Evolutionary conservation across 805 yeast genomes (phyloP).

Genomic region (Saccharomycopsis fodiens): DNA sequence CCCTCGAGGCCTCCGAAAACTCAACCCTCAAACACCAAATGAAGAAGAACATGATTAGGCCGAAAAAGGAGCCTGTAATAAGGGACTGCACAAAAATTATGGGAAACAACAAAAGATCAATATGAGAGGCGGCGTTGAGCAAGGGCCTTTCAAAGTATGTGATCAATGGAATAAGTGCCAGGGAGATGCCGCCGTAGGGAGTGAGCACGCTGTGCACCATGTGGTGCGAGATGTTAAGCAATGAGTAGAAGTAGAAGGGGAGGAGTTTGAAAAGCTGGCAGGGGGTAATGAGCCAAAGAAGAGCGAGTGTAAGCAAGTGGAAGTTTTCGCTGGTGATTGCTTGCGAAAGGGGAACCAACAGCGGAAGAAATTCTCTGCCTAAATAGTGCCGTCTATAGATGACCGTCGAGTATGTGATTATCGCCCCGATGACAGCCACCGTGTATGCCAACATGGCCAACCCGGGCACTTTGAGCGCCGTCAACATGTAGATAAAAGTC

Average conservation of each 20-base stretch:
- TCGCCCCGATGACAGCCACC: constrained; percentile 13
- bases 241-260: constrained; percentile 19
- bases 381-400: constrained; percentile 9
- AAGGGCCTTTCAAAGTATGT: constrained; percentile 59
- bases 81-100: constrained; percentile 15
- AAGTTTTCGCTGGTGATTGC: constrained; percentile 21
- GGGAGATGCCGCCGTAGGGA: constrained; percentile 39
- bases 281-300: constrained; percentile 19
- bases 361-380: constrained; percentile 3
- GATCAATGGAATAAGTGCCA: constrained; percentile 45
- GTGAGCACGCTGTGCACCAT: constrained; percentile 4
- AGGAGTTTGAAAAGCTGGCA: constrained; percentile 16
- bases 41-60: constrained; percentile 13
- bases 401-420: constrained; percentile 11
- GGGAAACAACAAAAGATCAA: constrained; percentile 25
- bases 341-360: constrained; percentile 17
- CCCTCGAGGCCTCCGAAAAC: constrained; percentile 3
- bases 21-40: constrained; percentile 19
- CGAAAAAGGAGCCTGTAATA: constrained; percentile 16
- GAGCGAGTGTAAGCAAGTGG: constrained; percentile 16
- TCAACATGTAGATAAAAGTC: constrained; percentile 10
- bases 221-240: constrained; percentile 16
- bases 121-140: constrained; percentile 67
- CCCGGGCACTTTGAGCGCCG: constrained; percentile 7
- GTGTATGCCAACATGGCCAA: constrained; percentile 10